phyloP scores from a whole-genome alignment of 306 rosid genomes.

The Bauhinia variegata region DNA sequence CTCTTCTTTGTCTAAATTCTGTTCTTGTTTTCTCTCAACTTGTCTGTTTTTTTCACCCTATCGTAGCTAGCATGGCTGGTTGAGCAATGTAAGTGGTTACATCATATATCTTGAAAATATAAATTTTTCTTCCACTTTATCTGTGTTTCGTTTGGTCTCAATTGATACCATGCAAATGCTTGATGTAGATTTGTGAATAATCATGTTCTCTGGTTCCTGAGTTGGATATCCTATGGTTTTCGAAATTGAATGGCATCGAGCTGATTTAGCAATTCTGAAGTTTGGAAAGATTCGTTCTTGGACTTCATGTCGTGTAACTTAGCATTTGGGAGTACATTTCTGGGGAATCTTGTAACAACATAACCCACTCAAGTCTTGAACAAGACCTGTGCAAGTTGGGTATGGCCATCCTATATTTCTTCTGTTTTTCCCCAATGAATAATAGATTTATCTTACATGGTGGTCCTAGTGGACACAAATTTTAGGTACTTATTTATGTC shows the following conservation, averaged over 20 bases:
- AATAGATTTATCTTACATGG: slow-evolving; percentile 1
- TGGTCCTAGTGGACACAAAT: slow-evolving; percentile 13
- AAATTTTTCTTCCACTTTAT: slow-evolving; percentile 27
- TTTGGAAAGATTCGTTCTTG: slow-evolving; percentile 1
- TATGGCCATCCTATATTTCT: slow-evolving; percentile 3
- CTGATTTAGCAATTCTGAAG: neutral
- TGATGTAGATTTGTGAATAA: slow-evolving; percentile 33
- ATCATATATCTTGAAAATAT: slow-evolving; percentile 33
- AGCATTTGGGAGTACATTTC: too few relatives aligned
- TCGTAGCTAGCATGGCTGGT: slow-evolving; percentile 14
- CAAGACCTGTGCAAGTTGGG: neutral
- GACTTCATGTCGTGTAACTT: neutral
- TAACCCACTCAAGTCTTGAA: slow-evolving; percentile 15
- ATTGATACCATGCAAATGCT: slow-evolving; percentile 21
- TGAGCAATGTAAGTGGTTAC: slow-evolving; percentile 35
- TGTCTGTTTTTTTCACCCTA: slow-evolving; percentile 19
- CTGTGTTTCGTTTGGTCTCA: neutral
- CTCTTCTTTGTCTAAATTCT: slow-evolving; percentile 31
- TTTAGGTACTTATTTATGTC: slow-evolving; percentile 13
- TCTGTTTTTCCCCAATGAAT: neutral
- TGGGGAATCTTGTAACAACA: neutral
- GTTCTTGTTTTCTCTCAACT: slow-evolving; percentile 20
- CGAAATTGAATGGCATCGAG: slow-evolving; percentile 25
- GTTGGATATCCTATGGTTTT: neutral
- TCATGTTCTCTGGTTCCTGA: slow-evolving; percentile 11